Percentiles rank a stretch among this genome's conserved stretches.
Conservation (phyloP, 2,329 filamentous ascomycete species). For the Botrytis elliptica region DNA sequence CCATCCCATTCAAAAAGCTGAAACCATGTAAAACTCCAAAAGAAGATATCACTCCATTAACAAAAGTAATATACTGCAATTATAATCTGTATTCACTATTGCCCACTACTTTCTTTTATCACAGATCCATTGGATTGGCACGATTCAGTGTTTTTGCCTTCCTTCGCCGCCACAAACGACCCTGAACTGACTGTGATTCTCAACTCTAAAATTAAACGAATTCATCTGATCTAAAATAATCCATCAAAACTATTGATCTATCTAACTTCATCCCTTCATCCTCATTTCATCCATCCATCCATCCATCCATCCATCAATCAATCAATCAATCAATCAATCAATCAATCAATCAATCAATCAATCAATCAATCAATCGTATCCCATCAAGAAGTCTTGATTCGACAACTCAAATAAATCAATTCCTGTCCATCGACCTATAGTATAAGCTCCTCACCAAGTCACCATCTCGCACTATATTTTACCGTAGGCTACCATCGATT, state of each 20-base stretch:
- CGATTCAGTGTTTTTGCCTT: background rate
- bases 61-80: background rate
- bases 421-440: background rate
- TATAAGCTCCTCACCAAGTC: background rate
- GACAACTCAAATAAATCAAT: background rate
- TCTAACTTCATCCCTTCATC: slow-evolving; percentile 7
- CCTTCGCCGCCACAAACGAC: background rate
- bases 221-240: background rate
- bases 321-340: background rate
- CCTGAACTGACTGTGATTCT: background rate
- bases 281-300: background rate
- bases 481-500: background rate
- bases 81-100: background rate
- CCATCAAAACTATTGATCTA: background rate
- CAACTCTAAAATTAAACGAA: slow-evolving; percentile 5
- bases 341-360: background rate
- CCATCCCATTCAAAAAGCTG: background rate
- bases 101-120: background rate
- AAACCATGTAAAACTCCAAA: background rate
- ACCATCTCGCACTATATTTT: background rate
- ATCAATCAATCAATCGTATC: background rate
- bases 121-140: background rate
- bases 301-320: background rate
- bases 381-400: background rate
- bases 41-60: background rate